Evolutionary conservation across 2,329 filamentous ascomycete species (phyloP).

Genomic region (Hirsutella minnesotensis): DNA sequence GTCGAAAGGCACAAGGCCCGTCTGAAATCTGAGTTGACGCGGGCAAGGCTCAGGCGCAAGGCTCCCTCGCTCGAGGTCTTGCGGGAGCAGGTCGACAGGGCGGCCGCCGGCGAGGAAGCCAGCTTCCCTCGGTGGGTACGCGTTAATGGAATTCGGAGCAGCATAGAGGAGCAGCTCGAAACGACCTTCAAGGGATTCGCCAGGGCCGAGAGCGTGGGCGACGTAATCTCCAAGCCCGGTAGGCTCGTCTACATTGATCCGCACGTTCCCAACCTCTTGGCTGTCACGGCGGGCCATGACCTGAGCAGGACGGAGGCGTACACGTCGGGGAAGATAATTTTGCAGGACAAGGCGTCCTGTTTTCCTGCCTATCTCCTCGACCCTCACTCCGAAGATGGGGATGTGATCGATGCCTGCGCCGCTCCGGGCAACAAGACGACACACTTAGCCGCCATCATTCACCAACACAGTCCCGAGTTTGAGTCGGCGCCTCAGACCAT

Average conservation of each 20-base stretch:
- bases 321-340: conserved; percentile 62
- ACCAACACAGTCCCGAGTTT: conserved; percentile 25
- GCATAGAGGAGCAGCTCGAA: conserved; percentile 57
- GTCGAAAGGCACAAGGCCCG: conserved; percentile 74
- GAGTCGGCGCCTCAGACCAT: conserved; percentile 33
- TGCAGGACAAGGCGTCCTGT: conserved; percentile 95
- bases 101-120: conserved; percentile 35
- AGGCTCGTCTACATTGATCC: conserved; percentile 60
- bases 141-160: conserved; percentile 68
- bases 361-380: conserved; percentile 87
- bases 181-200: conserved; percentile 60
- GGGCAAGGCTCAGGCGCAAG: conserved; percentile 61
- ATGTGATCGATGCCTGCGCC: conserved; percentile 85
- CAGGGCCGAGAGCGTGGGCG: conserved; percentile 40
- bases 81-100: conserved; percentile 41
- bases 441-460: conserved; percentile 69
- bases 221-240: conserved; percentile 34
- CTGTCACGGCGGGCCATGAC: conserved; percentile 60
- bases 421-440: conserved; percentile 98
- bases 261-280: conserved; percentile 74
- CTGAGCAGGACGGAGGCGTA: conserved; percentile 67
- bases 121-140: conserved; percentile 84
- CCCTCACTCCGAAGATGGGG: conserved; percentile 51
- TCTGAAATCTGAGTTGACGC: conserved; percentile 70
- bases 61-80: conserved; percentile 58